Base-by-base conservation (phyloP, 2,329 filamentous ascomycete genomes). In the Claviceps sp. region DNA sequence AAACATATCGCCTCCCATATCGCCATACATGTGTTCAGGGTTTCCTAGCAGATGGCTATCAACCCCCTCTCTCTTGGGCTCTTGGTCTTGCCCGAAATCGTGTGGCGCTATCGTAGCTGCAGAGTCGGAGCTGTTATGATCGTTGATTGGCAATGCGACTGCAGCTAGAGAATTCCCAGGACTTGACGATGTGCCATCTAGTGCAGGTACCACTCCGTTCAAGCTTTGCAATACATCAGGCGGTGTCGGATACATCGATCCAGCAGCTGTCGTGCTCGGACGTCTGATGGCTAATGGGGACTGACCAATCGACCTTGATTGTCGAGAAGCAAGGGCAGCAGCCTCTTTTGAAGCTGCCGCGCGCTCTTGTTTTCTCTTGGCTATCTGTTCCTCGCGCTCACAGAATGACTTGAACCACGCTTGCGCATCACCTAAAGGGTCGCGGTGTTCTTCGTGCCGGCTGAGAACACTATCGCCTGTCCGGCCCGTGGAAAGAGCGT, bases 161-260 rank as follows among this genome's bases (percentile, higher is more conserved):
- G 58, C 54, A n/a, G 63, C 58, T 8, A 62, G 55, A 7, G 60
- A 67, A 43, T 78, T 77, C 3, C 70, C 73, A 0, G 81, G 80
- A 50, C 79, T 84, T 2, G 76, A 76, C 1, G 70, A 68, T 2
- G 70, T 71, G 5, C 73, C 75, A 53, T 84, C 80, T 50, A 81
- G 71, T 1, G 76, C 76, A 4, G 78, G 76, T 0, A 77, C 78
- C 6, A 75, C 70, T 3, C 73, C 79, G 9, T 73, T 65, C 2
- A 68, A 65, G 49, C 73, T 72, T 42, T 80, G 79, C 18, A 83
- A 67, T 14, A 74, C 82, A 61, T 87, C 84, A 11, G 84, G 84
- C 2, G 84, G 84, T 5, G 84, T 88, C 8, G 82, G 84, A 61
- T 88, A 87, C 66, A 87, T 80, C 2, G 77, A 74, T 43, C 77